phyloP scores from a whole-genome alignment of 805 yeast species.

The Groenewaldozyma salmanticensis region DNA sequence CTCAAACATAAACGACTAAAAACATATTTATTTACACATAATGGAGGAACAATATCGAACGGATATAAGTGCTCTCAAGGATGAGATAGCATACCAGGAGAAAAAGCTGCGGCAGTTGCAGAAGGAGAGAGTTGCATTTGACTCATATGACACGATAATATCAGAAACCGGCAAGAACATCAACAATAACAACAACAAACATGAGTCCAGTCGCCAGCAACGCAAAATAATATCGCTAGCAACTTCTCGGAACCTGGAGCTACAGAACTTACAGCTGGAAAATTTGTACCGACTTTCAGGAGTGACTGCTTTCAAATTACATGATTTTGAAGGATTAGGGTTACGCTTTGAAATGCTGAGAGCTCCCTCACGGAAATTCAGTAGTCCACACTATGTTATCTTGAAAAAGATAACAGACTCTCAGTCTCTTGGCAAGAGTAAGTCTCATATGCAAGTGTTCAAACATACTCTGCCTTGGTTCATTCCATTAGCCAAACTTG shows the following conservation, averaged over 20 bases:
- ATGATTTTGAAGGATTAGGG: slow-evolving; percentile 13
- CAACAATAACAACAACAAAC: background rate
- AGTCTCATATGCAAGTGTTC: slow-evolving; percentile 7
- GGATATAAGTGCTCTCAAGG: slow-evolving; percentile 4
- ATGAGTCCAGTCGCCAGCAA: background rate
- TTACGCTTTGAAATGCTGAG: slow-evolving; percentile 14
- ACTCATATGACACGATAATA: too few relatives aligned
- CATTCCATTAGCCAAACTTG: slow-evolving; percentile 10
- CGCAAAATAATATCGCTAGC: background rate
- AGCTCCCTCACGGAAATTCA: slow-evolving; percentile 3
- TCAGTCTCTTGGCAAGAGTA: background rate
- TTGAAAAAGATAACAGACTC: slow-evolving; percentile 5
- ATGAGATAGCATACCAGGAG: slow-evolving; percentile 5
- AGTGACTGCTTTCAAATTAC: slow-evolving; percentile 13
- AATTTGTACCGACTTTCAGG: slow-evolving; percentile 16
- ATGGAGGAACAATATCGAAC: background rate
- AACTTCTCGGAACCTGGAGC: background rate
- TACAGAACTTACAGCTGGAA: slow-evolving; percentile 6
- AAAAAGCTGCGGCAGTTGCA: slow-evolving; percentile 1
- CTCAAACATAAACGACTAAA: too few relatives aligned
- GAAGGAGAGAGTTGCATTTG: background rate
- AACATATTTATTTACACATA: too few relatives aligned
- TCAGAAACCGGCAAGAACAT: background rate
- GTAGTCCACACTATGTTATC: slow-evolving; percentile 16
- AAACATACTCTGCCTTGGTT: slow-evolving; percentile 14